These are phyloP conservation scores for Fusarium secorum DNA, from an alignment of 2,329 filamentous ascomycete species.

Conservation along the genomic window DNA sequence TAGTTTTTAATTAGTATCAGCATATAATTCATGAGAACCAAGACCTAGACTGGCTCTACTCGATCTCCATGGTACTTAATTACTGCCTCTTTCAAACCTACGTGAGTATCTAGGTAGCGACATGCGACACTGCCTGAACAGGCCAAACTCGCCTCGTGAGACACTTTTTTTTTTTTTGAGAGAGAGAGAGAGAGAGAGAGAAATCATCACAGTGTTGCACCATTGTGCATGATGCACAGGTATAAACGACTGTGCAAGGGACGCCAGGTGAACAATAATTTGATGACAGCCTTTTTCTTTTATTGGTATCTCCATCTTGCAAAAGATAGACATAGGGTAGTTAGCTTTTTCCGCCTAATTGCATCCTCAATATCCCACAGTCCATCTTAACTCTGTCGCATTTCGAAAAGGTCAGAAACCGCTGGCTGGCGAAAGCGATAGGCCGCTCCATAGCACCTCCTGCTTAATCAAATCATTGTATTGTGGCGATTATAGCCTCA, in stretches of 20 bases:
- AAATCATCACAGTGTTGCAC: not conserved
- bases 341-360: not conserved
- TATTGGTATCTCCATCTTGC: slow-evolving; percentile 29
- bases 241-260: not conserved
- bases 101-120: not conserved
- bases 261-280: not conserved
- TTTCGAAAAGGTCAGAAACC: not conserved
- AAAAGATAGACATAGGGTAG: slow-evolving; percentile 17
- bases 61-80: not conserved
- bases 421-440: not conserved
- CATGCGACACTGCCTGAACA: not conserved
- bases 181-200: not conserved
- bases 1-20: not conserved
- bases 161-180: not conserved
- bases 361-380: not conserved
- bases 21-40: not conserved
- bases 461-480: not conserved
- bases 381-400: not conserved
- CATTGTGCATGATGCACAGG: not conserved
- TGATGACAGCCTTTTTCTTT: slow-evolving; percentile 7
- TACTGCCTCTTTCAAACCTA: not conserved
- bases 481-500: not conserved
- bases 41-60: not conserved
- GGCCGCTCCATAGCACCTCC: not conserved
- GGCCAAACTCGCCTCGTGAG: not conserved